Percentiles rank a stretch among this genome's conserved stretches.
Conservation (phyloP, 805 yeast species). For the Lipomyces mesembrius region DNA sequence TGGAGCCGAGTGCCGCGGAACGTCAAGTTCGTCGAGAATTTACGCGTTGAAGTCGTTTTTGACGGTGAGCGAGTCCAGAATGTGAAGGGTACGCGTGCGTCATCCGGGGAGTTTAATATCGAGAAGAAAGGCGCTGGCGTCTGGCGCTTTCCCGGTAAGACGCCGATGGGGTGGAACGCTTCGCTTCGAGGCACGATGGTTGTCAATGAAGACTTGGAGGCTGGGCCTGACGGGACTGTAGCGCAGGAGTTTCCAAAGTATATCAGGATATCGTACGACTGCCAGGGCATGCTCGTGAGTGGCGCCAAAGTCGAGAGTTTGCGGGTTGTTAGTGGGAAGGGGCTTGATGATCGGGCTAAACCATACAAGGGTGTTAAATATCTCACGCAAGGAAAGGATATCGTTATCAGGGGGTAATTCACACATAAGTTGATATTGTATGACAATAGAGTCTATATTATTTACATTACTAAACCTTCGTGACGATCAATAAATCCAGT, state of each 20-base stretch:
- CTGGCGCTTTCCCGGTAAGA: constrained; percentile 68
- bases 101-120: constrained; percentile 76
- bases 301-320: constrained; percentile 71
- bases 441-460: constrained; percentile 27
- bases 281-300: constrained; percentile 75
- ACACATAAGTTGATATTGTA: constrained; percentile 12
- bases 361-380: constrained; percentile 94
- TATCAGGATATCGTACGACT: constrained; percentile 57
- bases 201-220: constrained; percentile 40
- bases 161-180: constrained; percentile 69
- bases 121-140: constrained; percentile 58
- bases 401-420: constrained; percentile 50
- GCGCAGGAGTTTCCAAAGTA: constrained; percentile 50
- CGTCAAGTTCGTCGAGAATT: constrained; percentile 55
- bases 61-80: constrained; percentile 40
- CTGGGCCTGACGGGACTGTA: constrained; percentile 33
- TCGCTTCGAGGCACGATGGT: constrained; percentile 65
- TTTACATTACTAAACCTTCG: constrained; percentile 13
- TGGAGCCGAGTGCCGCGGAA: constrained; percentile 53
- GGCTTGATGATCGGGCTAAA: constrained; percentile 63
- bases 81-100: constrained; percentile 63
- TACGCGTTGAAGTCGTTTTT: constrained; percentile 52
- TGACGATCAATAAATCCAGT: not conserved
- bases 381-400: constrained; percentile 65
- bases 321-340: constrained; percentile 60